Evolutionary conservation across 208 protist species (phyloP), one percentile per base, ranked within the genome.

Genomic region (Trichomonas vaginalis): DNA sequence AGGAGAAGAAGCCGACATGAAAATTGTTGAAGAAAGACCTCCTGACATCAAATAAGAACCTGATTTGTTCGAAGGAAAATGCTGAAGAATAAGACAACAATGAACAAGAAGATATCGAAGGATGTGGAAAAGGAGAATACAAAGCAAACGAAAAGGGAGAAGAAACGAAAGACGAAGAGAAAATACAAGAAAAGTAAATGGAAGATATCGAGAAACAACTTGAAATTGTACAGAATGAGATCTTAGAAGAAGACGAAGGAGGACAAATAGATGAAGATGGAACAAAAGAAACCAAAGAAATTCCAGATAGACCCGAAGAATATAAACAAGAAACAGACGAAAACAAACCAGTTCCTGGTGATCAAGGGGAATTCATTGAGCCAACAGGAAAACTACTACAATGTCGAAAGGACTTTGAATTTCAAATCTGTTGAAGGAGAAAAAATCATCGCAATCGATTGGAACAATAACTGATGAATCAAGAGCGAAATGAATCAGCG

Each of bases 1-100:
- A 98, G 97, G 97, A 56, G 95, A 97, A 88, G 96, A 97, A 97
- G 96, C 97, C 32, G 96, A 97, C n/a, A 79, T 97, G 27, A 83
- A 97, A 46, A 95, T 96, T 47, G 86, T 97, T 8, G 23, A 96
- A 49, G 51, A 79, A 39, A 27, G 70, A 47, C 61, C 49, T 17
- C 40, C 37, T 47, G 62, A 96, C 23, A 56, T 37, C 87, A 49
- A 82, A 37, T 42, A 97, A 0, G 95, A 97, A 0, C 21, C 37
- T 21, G 86, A 47, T 47, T 39, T 56, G n/a, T 40, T 95, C 14
- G 14, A 39, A 40, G 47, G 46, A 47, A 21, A 97, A 97, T 0
- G 95, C 96, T 32, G 96, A 95, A 4, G 96, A 96, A 39, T 95
- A 96, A n/a, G 96, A 97, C 23, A 96, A 96, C 42, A 83, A 98